Conservation (phyloP, 164 flowering plant species). For the Vitis vinifera region ASM3070453v1 NC_081822.1:19028001-19028500, state of each 20-base stretch:
- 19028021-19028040: too few relatives aligned
- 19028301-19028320: slow-evolving; percentile 29
- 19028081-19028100: too few relatives aligned
- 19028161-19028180: slow-evolving; percentile 1
- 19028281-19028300: slow-evolving; percentile 36
- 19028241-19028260: slow-evolving; percentile 31
- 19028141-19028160: too few relatives aligned
- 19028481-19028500: too few relatives aligned
- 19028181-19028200: slow-evolving; percentile 5
- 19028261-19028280: slow-evolving; percentile 37
- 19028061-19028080: too few relatives aligned
- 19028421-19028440: too few relatives aligned
- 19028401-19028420: background rate
- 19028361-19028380: slow-evolving; percentile 7
- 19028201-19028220: background rate
- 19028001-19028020: too few relatives aligned
- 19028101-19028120: too few relatives aligned
- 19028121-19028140: too few relatives aligned
- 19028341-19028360: slow-evolving; percentile 8
- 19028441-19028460: too few relatives aligned
- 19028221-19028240: background rate
- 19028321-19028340: slow-evolving; percentile 11
- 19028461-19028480: too few relatives aligned
- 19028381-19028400: background rate
- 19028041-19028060: too few relatives aligned